phyloP scores from a whole-genome alignment of 768 basidiomycete species.

The Agrocybe chaxingu region DNA sequence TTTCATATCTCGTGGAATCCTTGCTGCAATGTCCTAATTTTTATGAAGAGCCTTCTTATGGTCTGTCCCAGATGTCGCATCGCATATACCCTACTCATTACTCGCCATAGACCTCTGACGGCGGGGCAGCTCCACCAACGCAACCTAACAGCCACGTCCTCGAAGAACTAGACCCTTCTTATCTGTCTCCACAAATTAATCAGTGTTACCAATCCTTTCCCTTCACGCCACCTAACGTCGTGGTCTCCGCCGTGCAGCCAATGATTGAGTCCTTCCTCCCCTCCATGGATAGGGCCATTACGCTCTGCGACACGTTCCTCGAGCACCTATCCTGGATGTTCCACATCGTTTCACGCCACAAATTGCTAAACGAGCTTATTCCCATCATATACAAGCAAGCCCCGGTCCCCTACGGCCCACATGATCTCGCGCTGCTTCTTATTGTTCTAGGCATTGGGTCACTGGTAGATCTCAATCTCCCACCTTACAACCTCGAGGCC shows the following conservation, averaged over 20 bases:
- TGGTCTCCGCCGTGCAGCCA: slow-evolving; percentile 28
- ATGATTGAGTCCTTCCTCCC: slow-evolving; percentile 47
- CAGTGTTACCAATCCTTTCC: slow-evolving; percentile 43
- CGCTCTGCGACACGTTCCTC: slow-evolving; percentile 43
- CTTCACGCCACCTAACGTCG: slow-evolving; percentile 36
- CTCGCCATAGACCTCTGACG: slow-evolving; percentile 10
- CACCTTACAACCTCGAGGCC: slow-evolving; percentile 47
- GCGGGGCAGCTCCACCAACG: not conserved
- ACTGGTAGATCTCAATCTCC: slow-evolving; percentile 41
- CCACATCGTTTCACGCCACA: slow-evolving; percentile 42
- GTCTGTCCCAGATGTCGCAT: slow-evolving; percentile 20
- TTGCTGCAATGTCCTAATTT: not conserved
- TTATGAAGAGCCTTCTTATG: slow-evolving; percentile 37
- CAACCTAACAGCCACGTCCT: slow-evolving; percentile 15
- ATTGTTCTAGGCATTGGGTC: slow-evolving; percentile 46
- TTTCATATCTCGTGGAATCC: slow-evolving; percentile 3
- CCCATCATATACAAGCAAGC: slow-evolving; percentile 41
- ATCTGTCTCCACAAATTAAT: slow-evolving; percentile 42
- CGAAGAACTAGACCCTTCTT: slow-evolving; percentile 39
- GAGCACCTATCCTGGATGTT: slow-evolving; percentile 52
- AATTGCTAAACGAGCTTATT: slow-evolving; percentile 42
- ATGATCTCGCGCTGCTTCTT: slow-evolving; percentile 47
- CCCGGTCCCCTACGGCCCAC: slow-evolving; percentile 38
- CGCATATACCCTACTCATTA: not conserved
- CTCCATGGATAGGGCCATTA: slow-evolving; percentile 35